Percentiles rank a stretch among this genome's conserved stretches.
Conservation (phyloP, 2,329 filamentous ascomycete genomes). For the Calonectria hawksworthii region DNA sequence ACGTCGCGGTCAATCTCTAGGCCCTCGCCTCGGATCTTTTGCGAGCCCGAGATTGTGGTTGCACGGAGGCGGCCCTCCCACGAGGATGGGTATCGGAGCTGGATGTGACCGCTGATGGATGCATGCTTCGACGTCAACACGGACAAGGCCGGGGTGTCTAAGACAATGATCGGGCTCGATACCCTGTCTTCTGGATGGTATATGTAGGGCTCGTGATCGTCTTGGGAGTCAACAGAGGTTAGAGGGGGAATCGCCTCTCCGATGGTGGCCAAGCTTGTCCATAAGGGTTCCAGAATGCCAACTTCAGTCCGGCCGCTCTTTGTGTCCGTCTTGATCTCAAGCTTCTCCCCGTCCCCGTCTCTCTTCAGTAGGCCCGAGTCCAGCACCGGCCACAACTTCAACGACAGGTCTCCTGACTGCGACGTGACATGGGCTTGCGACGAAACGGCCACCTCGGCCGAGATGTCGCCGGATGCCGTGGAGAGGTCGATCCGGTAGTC, state of each 20-base stretch:
- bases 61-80: conserved; percentile 64
- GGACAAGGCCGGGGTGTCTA: conserved; percentile 44
- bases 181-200: conserved; percentile 26
- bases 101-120: conserved; percentile 60
- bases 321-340: conserved; percentile 56
- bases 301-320: conserved; percentile 60
- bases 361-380: conserved; percentile 40
- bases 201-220: conserved; percentile 38
- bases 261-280: conserved; percentile 46
- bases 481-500: conserved; percentile 62
- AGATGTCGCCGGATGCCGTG: conserved; percentile 61
- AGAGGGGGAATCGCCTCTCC: conserved; percentile 27
- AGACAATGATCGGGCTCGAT: background rate
- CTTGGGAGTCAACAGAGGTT: conserved; percentile 30
- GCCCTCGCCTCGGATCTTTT: conserved; percentile 58
- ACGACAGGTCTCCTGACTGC: conserved; percentile 56
- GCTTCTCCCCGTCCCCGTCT: conserved; percentile 28
- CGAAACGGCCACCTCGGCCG: conserved; percentile 56
- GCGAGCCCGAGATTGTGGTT: conserved; percentile 55
- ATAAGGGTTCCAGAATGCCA: conserved; percentile 59
- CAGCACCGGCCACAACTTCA: conserved; percentile 61
- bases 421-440: conserved; percentile 52
- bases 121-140: conserved; percentile 58
- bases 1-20: conserved; percentile 56
- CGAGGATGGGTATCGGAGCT: conserved; percentile 59